phyloP scores from a whole-genome alignment of 2,329 filamentous ascomycete species.

The Talaromyces atroroseus region DNA sequence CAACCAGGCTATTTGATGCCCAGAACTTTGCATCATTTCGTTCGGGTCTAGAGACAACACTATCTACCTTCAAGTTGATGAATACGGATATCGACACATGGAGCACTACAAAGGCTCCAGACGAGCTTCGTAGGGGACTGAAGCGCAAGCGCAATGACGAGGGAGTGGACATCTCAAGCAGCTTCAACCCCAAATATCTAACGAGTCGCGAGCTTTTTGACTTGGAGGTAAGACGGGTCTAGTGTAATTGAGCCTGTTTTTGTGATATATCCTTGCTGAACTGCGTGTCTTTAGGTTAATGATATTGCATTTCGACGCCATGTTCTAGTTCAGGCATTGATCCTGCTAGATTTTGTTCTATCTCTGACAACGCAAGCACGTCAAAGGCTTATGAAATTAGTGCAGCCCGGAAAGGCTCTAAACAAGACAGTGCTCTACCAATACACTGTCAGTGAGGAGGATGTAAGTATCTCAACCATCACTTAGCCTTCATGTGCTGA shows the following conservation, averaged over 20 bases:
- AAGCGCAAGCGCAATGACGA: conserved; percentile 67
- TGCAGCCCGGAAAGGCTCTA: conserved; percentile 47
- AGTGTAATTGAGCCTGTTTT: not conserved
- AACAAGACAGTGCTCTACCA: conserved; percentile 89
- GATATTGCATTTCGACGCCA: conserved; percentile 92
- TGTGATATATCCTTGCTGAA: not conserved
- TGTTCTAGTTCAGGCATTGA: conserved; percentile 89
- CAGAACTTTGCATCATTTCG: conserved; percentile 63
- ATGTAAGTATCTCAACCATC: conserved; percentile 50
- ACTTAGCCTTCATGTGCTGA: conserved; percentile 17
- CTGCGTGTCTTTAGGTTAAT: conserved; percentile 57
- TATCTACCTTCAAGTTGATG: conserved; percentile 69
- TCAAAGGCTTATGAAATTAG: conserved; percentile 57
- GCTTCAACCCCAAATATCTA: conserved; percentile 95
- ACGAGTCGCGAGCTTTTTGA: conserved; percentile 97
- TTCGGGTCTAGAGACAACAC: conserved; percentile 55
- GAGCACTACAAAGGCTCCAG: conserved; percentile 51
- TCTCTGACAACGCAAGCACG: conserved; percentile 79
- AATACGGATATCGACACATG: conserved; percentile 64
- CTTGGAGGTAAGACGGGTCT: conserved; percentile 62
- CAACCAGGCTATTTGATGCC: conserved; percentile 71
- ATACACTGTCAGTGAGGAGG: conserved; percentile 72
- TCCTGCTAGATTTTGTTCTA: conserved; percentile 91
- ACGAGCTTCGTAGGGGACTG: conserved; percentile 58
- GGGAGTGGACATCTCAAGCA: conserved; percentile 60